Evolutionary conservation across 179 eudicot genomes (phyloP).

Genomic region (Patellifolia procumbens): DNA sequence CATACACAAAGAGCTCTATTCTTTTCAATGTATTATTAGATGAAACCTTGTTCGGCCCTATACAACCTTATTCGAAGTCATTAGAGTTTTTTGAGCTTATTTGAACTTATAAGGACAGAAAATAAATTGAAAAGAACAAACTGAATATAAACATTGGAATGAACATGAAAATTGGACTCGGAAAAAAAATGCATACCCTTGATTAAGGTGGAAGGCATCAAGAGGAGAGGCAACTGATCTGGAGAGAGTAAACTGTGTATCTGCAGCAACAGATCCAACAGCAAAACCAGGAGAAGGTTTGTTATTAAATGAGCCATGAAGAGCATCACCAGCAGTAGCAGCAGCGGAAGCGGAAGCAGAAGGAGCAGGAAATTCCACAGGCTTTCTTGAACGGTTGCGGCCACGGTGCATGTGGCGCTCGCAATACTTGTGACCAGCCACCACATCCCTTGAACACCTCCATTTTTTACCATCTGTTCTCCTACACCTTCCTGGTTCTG

Average conservation of each 20-base stretch:
- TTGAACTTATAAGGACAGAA: too few relatives aligned
- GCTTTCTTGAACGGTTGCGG: slow-evolving; percentile 66
- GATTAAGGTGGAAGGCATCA: slow-evolving; percentile 53
- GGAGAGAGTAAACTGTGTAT: slow-evolving; percentile 37
- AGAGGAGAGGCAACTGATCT: slow-evolving; percentile 42
- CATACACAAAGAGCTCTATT: too few relatives aligned
- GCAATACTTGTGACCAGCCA: slow-evolving; percentile 83
- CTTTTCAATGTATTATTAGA: too few relatives aligned
- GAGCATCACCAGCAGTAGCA: slow-evolving; percentile 11
- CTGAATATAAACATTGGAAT: too few relatives aligned
- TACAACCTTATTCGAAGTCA: too few relatives aligned
- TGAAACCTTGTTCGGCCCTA: too few relatives aligned
- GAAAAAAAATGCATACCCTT: slow-evolving; percentile 43
- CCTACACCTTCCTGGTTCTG: slow-evolving; percentile 92
- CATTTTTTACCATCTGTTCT: slow-evolving; percentile 97
- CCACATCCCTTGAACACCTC: slow-evolving; percentile 97
- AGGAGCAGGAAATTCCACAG: slow-evolving; percentile 60
- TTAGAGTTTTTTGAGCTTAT: too few relatives aligned
- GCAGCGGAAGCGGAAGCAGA: slow-evolving; percentile 18
- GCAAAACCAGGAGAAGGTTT: slow-evolving; percentile 24
- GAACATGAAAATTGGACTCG: neutral
- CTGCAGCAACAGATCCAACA: slow-evolving; percentile 28
- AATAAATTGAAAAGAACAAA: too few relatives aligned
- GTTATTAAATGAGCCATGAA: slow-evolving; percentile 18
- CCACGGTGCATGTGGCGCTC: slow-evolving; percentile 64